phyloP scores from a whole-genome alignment of 2,329 filamentous ascomycete genomes.

The Gnomoniopsis sp. region DNA sequence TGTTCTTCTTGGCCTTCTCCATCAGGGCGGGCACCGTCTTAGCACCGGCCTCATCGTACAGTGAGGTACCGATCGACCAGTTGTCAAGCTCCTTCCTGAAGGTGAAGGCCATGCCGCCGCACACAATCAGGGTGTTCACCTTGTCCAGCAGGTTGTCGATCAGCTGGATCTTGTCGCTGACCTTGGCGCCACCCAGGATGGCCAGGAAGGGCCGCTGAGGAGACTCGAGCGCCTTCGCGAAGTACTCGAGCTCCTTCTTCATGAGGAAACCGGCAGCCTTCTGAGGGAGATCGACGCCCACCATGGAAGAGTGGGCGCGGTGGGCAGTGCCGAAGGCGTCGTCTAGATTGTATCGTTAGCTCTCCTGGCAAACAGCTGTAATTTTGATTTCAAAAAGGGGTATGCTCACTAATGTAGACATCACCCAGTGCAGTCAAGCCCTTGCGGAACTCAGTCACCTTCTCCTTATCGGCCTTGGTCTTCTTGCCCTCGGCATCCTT shows the following conservation, averaged over 20 bases:
- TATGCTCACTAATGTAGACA: conserved; percentile 82
- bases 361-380: neutral
- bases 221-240: conserved; percentile 90
- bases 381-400: neutral
- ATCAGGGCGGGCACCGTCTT: conserved; percentile 86
- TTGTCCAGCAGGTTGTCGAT: conserved; percentile 99
- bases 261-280: conserved; percentile 98
- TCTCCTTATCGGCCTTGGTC: conserved; percentile 91
- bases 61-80: conserved; percentile 82
- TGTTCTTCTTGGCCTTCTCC: conserved; percentile 95
- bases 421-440: conserved; percentile 91
- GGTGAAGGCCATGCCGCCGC: conserved; percentile 97
- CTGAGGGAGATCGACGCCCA: conserved; percentile 90
- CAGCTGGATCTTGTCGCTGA: conserved; percentile 99
- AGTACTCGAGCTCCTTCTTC: conserved; percentile 99
- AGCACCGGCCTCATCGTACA: conserved; percentile 91
- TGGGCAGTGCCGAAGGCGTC: conserved; percentile 98
- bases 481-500: conserved; percentile 96
- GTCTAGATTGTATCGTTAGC: conserved; percentile 51
- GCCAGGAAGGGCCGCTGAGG: conserved; percentile 96
- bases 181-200: conserved; percentile 96
- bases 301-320: conserved; percentile 99
- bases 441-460: conserved; percentile 92
- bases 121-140: conserved; percentile 95
- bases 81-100: conserved; percentile 99